phyloP scores from a whole-genome alignment of 176 grass and related monocot genomes.

The Aegilops bicornis region DNA sequence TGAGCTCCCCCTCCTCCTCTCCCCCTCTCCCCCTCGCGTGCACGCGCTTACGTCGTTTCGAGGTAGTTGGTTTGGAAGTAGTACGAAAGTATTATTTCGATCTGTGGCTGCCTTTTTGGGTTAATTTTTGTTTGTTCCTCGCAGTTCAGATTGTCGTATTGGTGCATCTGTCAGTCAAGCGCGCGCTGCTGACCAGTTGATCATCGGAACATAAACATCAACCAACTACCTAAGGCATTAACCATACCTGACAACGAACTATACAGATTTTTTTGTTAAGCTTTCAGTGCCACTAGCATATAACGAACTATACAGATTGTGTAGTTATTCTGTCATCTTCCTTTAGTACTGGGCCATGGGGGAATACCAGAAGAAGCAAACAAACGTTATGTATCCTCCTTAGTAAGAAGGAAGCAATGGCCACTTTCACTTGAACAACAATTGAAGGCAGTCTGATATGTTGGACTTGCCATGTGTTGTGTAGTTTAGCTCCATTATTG shows the following conservation, averaged over 20 bases:
- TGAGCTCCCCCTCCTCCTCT: no score
- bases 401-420: constrained; percentile 18
- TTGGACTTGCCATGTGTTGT: neutral
- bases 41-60: no score
- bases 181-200: neutral
- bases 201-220: neutral
- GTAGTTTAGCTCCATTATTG: constrained; percentile 19
- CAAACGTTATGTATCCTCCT: no score
- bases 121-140: no score
- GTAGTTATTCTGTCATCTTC: neutral
- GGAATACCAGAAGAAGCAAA: neutral
- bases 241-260: neutral
- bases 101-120: no score
- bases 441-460: neutral
- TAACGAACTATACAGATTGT: neutral
- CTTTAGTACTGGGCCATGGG: neutral
- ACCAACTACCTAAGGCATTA: neutral
- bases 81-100: no score
- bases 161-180: no score
- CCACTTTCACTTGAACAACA: neutral
- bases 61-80: no score
- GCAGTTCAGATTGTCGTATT: no score
- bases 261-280: neutral
- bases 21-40: no score
- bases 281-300: neutral